A percentile compares a stretch with the other conserved stretches of the same genome.
phyloP scores from a whole-genome alignment of 148 eudicot genomes.

The Arbutus unedo region DNA sequence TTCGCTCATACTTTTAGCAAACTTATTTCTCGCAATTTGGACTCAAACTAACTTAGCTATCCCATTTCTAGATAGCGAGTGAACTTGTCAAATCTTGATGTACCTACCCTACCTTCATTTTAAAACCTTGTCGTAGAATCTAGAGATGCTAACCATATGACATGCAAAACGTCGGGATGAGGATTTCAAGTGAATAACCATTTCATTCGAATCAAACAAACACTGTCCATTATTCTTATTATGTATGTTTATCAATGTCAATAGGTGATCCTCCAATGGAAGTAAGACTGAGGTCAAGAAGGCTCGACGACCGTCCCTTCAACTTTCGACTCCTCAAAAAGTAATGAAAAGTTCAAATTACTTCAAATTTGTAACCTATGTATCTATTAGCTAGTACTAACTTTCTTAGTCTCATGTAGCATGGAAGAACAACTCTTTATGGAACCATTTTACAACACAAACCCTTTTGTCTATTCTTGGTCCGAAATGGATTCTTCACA shows the following conservation, averaged over 20 bases:
- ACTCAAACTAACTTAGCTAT: too few relatives aligned
- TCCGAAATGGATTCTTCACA: background rate
- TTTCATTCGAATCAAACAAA: background rate
- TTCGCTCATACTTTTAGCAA: background rate
- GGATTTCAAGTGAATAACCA: background rate
- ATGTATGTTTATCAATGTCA: background rate
- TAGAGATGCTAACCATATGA: too few relatives aligned
- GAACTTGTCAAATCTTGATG: too few relatives aligned
- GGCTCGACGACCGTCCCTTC: background rate
- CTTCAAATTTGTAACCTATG: background rate
- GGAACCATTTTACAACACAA: background rate
- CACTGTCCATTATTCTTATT: background rate
- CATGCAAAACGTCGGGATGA: background rate
- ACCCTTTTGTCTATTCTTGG: slow-evolving; percentile 4
- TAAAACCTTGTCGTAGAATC: too few relatives aligned
- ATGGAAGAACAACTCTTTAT: background rate
- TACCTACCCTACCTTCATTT: too few relatives aligned
- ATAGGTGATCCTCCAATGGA: slow-evolving; percentile 1
- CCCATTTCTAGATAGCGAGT: too few relatives aligned
- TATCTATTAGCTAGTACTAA: background rate
- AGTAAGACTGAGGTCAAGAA: background rate
- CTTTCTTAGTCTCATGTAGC: background rate
- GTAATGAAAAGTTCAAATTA: background rate
- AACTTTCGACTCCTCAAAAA: background rate
- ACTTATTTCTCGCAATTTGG: too few relatives aligned